Evolutionary conservation across 257 asterid species (phyloP).

Genomic region (Coffea canephora): DNA sequence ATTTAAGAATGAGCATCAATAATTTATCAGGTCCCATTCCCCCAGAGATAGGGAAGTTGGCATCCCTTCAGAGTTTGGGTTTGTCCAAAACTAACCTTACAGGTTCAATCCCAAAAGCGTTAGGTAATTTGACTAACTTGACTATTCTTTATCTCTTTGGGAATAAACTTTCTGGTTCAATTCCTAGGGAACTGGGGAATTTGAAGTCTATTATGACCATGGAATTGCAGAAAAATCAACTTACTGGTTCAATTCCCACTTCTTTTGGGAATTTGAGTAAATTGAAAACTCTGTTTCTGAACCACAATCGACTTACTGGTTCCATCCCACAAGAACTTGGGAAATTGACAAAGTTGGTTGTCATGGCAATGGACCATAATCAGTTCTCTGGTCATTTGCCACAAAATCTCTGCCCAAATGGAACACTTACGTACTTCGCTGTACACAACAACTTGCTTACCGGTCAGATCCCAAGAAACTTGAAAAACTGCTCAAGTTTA

Average conservation of each 20-base stretch:
- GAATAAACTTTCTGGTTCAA: too few relatives aligned
- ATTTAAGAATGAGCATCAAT: neutral
- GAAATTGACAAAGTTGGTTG: neutral
- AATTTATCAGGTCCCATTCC: constrained; percentile 12
- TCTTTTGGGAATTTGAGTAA: neutral
- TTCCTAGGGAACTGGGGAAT: too few relatives aligned
- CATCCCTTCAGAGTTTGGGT: neutral
- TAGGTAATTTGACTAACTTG: constrained; percentile 9
- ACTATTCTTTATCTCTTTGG: neutral
- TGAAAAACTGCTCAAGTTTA: neutral
- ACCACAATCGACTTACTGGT: neutral
- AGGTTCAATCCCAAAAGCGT: constrained; percentile 9
- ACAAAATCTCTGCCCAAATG: constrained; percentile 24
- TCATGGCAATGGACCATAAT: neutral
- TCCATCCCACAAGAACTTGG: neutral
- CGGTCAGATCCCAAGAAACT: too few relatives aligned
- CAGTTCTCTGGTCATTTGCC: constrained; percentile 28
- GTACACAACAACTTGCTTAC: too few relatives aligned
- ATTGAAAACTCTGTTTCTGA: neutral
- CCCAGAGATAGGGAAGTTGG: neutral
- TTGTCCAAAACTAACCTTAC: neutral
- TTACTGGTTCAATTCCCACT: neutral
- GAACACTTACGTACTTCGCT: too few relatives aligned
- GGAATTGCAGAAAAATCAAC: neutral
- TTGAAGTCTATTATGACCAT: too few relatives aligned